These are phyloP conservation scores for Metschnikowia reukaufii DNA, from an alignment of 805 yeast genomes.

Conservation along the genomic window DNA sequence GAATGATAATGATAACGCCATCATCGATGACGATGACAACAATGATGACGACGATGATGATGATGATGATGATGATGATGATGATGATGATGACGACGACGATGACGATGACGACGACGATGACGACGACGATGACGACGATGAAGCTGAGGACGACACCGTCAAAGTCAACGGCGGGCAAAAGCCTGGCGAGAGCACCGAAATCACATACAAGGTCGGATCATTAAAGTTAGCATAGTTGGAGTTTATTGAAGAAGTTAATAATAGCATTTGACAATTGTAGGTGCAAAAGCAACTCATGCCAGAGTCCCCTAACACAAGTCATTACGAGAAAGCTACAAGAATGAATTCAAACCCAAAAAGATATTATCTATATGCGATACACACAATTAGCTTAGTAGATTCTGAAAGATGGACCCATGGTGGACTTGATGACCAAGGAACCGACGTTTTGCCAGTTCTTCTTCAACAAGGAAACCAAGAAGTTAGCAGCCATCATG, in stretches of 20 bases:
- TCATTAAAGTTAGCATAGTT: slow-evolving; percentile 3
- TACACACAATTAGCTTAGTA: slow-evolving; percentile 57
- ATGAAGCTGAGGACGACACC: slow-evolving; percentile 7
- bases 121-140: slow-evolving; percentile 31
- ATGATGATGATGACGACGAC: slow-evolving; percentile 46
- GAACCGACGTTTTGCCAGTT: slow-evolving; percentile 99
- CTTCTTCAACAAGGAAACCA: slow-evolving; percentile 98
- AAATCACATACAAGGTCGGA: neutral
- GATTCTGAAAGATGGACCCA: slow-evolving; percentile 99
- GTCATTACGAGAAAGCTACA: neutral
- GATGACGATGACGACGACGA: slow-evolving; percentile 46
- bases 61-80: slow-evolving; percentile 35
- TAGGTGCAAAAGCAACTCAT: neutral
- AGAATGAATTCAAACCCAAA: neutral
- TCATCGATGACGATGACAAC: slow-evolving; percentile 26
- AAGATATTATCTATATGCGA: slow-evolving; percentile 4
- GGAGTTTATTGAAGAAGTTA: neutral
- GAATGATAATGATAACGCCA: slow-evolving; percentile 35
- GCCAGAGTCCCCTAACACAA: too few species aligned
- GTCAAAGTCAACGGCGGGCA: neutral
- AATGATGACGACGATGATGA: slow-evolving; percentile 35
- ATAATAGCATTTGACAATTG: neutral
- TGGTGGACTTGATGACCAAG: slow-evolving; percentile 96
- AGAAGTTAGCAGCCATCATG: slow-evolving; percentile 98
- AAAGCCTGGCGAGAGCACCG: slow-evolving; percentile 1